Evolutionary conservation across 2,329 filamentous ascomycete species (phyloP), one percentile per base, ranked within the genome.

Genomic region (Fusarium subtropicale): DNA sequence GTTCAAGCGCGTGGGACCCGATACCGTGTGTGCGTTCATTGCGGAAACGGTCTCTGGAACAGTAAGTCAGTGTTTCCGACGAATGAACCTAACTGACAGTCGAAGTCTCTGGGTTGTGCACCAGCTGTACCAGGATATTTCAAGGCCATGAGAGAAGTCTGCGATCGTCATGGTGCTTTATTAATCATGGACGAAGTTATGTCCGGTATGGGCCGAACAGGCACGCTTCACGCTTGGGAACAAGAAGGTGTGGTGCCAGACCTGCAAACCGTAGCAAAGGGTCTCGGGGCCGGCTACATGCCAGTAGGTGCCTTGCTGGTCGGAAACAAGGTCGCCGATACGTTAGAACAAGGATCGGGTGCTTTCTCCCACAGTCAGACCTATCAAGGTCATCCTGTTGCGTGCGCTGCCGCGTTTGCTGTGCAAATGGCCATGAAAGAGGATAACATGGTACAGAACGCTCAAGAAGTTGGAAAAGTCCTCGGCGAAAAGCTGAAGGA

Each of bases 231-330:
- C 77, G 87, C 88, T 2, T 91, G 87, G 85, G 83, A 91, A 67
- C 83, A 89, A 44, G 85, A 90, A 79, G 81, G 13, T 4, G 68
- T 84, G 0, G 63, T 74, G 1, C 90, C 90, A 0, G 90, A 93
- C 72, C 83, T 93, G 2, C 86, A 90, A 74, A 87, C 88, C 0
- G 78, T 91, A 3, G 91, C 87, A 0, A 93, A 93, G 76, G 88
- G 87, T 0, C 82, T 92, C 1, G 88, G 85, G 2, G 71, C 69
- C 0, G 72, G 72, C 0, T 74, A 72, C 5, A 61, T 69, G 57
- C 71, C 71, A 0, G 45, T 73, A 0, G 69, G 64, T 0, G 71
- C 71, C 0, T 24, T 73, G 5, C 18, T 73, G 1, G 62, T 74
- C 0, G 16, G 64, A 11, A 41, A 33, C 0, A 66, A 59, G 5